Base-by-base conservation (phyloP, 257 asterid genomes). In the Lantana camara region DNA sequence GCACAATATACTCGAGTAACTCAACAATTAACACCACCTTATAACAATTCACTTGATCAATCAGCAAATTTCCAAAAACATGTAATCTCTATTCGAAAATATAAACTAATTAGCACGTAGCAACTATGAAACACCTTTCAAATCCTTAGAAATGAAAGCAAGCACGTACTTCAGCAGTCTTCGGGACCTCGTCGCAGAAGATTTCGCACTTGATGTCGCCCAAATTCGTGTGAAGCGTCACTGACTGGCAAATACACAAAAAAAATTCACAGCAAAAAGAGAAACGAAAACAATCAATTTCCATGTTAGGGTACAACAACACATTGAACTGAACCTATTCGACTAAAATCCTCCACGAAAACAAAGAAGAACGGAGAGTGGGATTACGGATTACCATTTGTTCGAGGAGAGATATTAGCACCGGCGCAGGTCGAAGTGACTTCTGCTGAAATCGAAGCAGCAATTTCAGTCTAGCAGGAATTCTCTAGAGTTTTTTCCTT, bases 171-270 rank as follows among this genome's bases (percentile, higher is more conserved):
- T 93, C 99, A 42, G 96, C 91, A 23, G 97, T 63, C 80, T 81
- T 87, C 3, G 96, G 89, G 27, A 93, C 99, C 83, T 93, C 97
- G 73, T 93, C 99, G 63, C 97, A 93, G 77, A 85, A 90, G 68
- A 93, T 77, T 82, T 90, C 99, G 74, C 99, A 93, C 88, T 93
- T 93, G 76, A 93, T 85, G 51, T 93, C 99, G 12, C 99, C 99
- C 73, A 90, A 81, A 72, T 93, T 93, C 17, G 99, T 93, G 84
- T 90, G 95, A 34, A 93, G 92, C 34, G 97, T 93, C 79, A 93
- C 95, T 35, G 99, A 78, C 99, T 93, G 81, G 47, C 59, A 73
- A 60, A 44, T 11, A 23, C 71, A 53, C 17, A 5, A 21, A 46
- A 22, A n/a, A 5, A 29, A 9, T 27, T 63, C 23, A 16, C 3